Percentiles rank a stretch among this genome's conserved stretches.
phyloP scores from a whole-genome alignment of 2,329 filamentous ascomycete species.

The Pseudogymnoascus sp. region DNA sequence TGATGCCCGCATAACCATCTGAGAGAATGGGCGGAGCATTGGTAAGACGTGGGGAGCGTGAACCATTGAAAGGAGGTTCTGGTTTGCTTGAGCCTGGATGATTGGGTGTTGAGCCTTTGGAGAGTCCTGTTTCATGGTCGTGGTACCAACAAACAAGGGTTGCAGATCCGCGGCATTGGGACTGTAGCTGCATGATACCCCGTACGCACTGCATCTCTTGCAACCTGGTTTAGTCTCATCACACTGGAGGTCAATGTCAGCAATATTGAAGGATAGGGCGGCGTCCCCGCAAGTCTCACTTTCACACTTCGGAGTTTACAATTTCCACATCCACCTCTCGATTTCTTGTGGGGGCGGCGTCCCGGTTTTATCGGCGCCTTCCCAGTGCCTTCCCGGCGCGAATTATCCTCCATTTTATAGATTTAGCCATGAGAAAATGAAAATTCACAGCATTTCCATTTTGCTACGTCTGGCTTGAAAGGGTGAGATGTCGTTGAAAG shows the following conservation, averaged over 20 bases:
- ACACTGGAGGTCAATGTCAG: constrained; percentile 33
- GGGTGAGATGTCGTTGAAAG: not conserved
- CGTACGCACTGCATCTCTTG: constrained; percentile 38
- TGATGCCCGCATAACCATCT: constrained; percentile 7
- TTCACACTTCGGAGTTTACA: constrained; percentile 49
- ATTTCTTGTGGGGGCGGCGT: constrained; percentile 41
- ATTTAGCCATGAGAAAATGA: not conserved
- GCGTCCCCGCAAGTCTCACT: constrained; percentile 29
- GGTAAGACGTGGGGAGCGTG: not conserved
- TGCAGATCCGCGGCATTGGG: constrained; percentile 27
- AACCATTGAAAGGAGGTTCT: not conserved
- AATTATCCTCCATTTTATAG: not conserved
- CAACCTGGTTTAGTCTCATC: constrained; percentile 45
- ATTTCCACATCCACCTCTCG: constrained; percentile 45
- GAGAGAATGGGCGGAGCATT: not conserved
- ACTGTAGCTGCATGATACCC: constrained; percentile 42
- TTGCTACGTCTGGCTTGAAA: not conserved
- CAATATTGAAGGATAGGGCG: constrained; percentile 11
- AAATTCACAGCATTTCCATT: not conserved
- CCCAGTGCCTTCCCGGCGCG: not conserved
- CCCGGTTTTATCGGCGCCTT: not conserved
- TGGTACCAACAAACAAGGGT: constrained; percentile 24
- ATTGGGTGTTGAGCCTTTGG: not conserved
- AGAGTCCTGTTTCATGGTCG: constrained; percentile 10
- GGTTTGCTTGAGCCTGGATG: not conserved